phyloP scores from a whole-genome alignment of 78 protist species.

The Thecamonas trahens region DNA sequence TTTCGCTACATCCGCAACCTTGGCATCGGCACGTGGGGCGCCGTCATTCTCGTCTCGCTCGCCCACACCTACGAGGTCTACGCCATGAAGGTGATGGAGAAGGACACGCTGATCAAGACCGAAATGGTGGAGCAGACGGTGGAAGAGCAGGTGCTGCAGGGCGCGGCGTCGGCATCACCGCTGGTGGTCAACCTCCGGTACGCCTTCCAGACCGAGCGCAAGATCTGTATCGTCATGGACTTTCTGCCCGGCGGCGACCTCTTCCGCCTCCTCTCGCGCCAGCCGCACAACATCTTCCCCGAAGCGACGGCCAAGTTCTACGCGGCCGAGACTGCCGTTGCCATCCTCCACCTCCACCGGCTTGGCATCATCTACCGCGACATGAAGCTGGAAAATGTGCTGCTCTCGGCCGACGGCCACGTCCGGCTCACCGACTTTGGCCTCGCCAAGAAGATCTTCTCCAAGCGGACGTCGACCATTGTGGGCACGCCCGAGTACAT shows the following conservation, averaged over 20 bases:
- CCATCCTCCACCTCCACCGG: slow-evolving; percentile 3
- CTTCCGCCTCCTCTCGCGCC: neutral
- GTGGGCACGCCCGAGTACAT: slow-evolving; percentile 64
- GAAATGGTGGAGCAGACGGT: too few relatives aligned
- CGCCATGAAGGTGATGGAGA: too few relatives aligned
- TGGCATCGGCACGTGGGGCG: too few relatives aligned
- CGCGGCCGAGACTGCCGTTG: neutral
- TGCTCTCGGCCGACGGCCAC: slow-evolving; percentile 13
- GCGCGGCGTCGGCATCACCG: too few relatives aligned
- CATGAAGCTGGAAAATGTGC: slow-evolving; percentile 26
- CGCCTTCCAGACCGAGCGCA: slow-evolving; percentile 3
- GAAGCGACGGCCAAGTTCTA: slow-evolving; percentile 1
- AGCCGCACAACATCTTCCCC: neutral
- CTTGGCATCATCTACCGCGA: slow-evolving; percentile 22
- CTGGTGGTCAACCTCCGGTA: too few relatives aligned
- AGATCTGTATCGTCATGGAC: slow-evolving; percentile 12
- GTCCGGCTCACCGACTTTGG: slow-evolving; percentile 21
- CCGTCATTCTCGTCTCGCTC: too few relatives aligned
- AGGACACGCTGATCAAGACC: too few relatives aligned
- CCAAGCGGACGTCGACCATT: too few relatives aligned
- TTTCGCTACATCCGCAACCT: too few relatives aligned
- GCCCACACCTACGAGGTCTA: too few relatives aligned
- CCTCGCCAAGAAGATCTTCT: neutral
- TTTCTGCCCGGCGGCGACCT: slow-evolving; percentile 17
- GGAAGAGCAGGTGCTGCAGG: too few relatives aligned